Base-by-base conservation (phyloP, 78 protist genomes). In the Cavenderia fasciculata region DNA sequence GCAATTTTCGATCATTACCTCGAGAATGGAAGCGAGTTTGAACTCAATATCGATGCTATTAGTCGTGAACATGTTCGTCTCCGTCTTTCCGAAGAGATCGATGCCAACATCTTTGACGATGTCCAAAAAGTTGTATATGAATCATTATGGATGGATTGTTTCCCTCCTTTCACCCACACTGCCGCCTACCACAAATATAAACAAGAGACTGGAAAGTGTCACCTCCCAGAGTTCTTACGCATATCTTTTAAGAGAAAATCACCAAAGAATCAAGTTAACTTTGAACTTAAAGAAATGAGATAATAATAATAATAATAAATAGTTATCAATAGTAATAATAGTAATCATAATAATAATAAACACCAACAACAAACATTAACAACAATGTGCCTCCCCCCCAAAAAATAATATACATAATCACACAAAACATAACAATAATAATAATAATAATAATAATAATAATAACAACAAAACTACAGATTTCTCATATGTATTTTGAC, bases 171-270 rank as follows among this genome's bases (percentile, higher is more conserved):
- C 43, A 82, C 90, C 5, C 90, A 82, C 23, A 82, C 90, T 4
- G 18, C 62, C 19, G 78, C 78, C 4, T 82, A 82, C 47, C 74
- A 82, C 19, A 82, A 71, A 82, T 82, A 82, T 68, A 82, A 82
- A 69, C 90, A 82, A 59, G 90, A 82, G 21, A 82, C 90, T 68
- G 90, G 90, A 4, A 82, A 82, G 57, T 82, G 90, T 21, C 90
- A 82, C 44, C 69, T 82, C 11, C 90, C 90, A 52, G 90, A 82
- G 33, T 82, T 82, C 70, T 40, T 82, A 8, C 62, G 90, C 23
- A 77, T 77, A 51, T 46, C 62, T 19, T 82, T 82, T 47, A 82
- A 68, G 33, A 65, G 70, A 82, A 82, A 68, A 23, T 19, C 34
- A n/a, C 33, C 62, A 66, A 82, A 68, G 63, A 82, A 82, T 40